Evolutionary conservation across 2,329 filamentous ascomycete genomes (phyloP), one percentile per base, ranked within the genome.

Genomic region (Hypoxylon sp.): DNA sequence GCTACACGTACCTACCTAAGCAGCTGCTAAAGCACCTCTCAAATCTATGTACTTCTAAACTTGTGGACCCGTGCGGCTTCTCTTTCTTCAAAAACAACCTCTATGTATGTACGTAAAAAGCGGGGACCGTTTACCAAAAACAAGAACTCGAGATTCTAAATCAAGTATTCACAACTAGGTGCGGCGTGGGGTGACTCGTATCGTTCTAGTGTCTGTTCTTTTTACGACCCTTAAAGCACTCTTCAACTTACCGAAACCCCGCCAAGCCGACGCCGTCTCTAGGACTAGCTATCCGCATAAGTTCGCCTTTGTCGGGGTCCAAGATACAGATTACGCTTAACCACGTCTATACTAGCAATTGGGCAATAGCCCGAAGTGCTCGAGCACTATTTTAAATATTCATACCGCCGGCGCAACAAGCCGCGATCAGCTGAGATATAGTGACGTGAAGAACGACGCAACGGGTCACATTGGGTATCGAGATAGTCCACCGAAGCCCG

Each of bases 371-470:
- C 57, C 37, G n/a, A 24, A 47, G 51, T 44, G 52, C 62, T 60
- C 52, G 48, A 57, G 58, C 66, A 60, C 59, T 66, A 63, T 54
- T 33, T 60, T 33, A 35, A 52, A 59, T 60, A 54, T 68, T 42
- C 26, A 42, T 31, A 50, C 17, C 17, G 47, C 54, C 19, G 47
- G 50, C 52, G 26, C 58, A 48, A 35, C 53, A 44, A 54, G 54
- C 65, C 61, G 59, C 50, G 58, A 68, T 66, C 61, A 68, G 68
- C 64, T 66, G 52, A 66, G 61, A 58, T 59, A 62, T 65, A 54
- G 53, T 11, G 31, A 44, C 26, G 37, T 26, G 11, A 29, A 53
- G 46, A 68, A 59, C 63, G 58, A 69, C 53, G 67, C 60, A 65
- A 48, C 61, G 58, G 60, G 55, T 39, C 60, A 64, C 35, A 53